Evolutionary conservation across 306 rosid species (phyloP), one percentile per base, ranked within the genome.

Genomic region (Alnus glutinosa): DNA sequence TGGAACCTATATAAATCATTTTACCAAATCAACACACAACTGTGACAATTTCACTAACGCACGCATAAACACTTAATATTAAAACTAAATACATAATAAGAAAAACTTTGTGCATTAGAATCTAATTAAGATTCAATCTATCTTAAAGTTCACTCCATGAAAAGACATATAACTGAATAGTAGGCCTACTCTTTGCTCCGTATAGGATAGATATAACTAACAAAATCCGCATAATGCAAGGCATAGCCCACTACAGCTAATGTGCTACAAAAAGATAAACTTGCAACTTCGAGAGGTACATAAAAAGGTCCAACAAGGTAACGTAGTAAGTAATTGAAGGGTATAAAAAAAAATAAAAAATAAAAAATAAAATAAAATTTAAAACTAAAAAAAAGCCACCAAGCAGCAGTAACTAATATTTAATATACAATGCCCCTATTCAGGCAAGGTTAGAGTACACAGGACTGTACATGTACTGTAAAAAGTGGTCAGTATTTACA

Each of bases 1-100:
- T 36, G 98, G 98, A 80, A 95, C 98, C 98, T 95, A 79, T 77
- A 84, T 72, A 68, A 84, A 78, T 55, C 28, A 55, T 48, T 61
- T 50, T 34, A 75, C 61, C n/a, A 57, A 70, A 74, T 78, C 66
- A 52, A 63, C 59, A 70, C 42, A 37, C 71, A 68, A 59, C 73
- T 19, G 77, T 44, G 57, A 75, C 58, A 75, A 73, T 52, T 58
- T 77, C 75, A 78, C 28, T 47, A 70, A 48, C 36, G 18, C 5
- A 50, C 5, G 4, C 12, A 52, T 39, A 19, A 71, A 77, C 2
- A 55, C 16, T 75, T 6, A 42, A 83, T 10, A 50, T 23, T 37
- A 54, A 55, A 46, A 70, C 11, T 8, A 68, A 42, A 10, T 39
- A 68, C 32, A 19, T 37, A 32, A 30, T 14, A 30, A 62, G 44